Percentiles rank a stretch among this genome's conserved stretches.
phyloP scores from a whole-genome alignment of 805 yeast species.

The Komagataella kurtzmanii region DNA sequence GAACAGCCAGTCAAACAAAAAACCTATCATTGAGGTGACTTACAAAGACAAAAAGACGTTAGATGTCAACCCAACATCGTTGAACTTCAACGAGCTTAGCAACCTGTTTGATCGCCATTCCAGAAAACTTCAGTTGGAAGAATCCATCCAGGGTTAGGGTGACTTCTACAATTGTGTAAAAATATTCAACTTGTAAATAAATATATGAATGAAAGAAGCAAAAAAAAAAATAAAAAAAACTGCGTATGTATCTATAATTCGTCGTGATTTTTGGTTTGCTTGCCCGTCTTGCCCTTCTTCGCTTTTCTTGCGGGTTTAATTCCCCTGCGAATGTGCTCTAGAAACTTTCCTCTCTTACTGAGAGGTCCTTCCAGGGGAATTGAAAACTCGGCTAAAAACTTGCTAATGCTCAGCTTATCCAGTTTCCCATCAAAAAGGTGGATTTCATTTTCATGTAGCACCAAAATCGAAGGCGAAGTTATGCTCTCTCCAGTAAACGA shows the following conservation, averaged over 20 bases:
- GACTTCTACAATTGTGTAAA: slow-evolving; percentile 17
- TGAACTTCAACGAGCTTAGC: slow-evolving; percentile 46
- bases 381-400: slow-evolving; percentile 17
- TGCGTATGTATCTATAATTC: background rate
- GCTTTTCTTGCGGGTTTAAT: background rate
- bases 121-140: slow-evolving; percentile 61
- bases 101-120: slow-evolving; percentile 72
- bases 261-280: background rate
- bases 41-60: slow-evolving; percentile 69
- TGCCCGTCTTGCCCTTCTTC: background rate
- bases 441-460: slow-evolving; percentile 8
- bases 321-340: background rate
- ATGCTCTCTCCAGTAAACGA: slow-evolving; percentile 8
- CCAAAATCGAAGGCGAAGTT: slow-evolving; percentile 8
- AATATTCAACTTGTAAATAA: background rate
- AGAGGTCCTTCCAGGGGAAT: slow-evolving; percentile 21
- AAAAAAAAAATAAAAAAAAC: too few species aligned
- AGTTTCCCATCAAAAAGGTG: slow-evolving; percentile 15
- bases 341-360: slow-evolving; percentile 10
- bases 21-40: slow-evolving; percentile 59
- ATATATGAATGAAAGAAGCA: background rate
- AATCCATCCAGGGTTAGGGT: slow-evolving; percentile 13
- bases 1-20: slow-evolving; percentile 25
- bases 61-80: slow-evolving; percentile 48
- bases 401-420: slow-evolving; percentile 16